Evolutionary conservation across 108 stramenopile genomes (phyloP).

Genomic region (Pseudonitzschia pungens): DNA sequence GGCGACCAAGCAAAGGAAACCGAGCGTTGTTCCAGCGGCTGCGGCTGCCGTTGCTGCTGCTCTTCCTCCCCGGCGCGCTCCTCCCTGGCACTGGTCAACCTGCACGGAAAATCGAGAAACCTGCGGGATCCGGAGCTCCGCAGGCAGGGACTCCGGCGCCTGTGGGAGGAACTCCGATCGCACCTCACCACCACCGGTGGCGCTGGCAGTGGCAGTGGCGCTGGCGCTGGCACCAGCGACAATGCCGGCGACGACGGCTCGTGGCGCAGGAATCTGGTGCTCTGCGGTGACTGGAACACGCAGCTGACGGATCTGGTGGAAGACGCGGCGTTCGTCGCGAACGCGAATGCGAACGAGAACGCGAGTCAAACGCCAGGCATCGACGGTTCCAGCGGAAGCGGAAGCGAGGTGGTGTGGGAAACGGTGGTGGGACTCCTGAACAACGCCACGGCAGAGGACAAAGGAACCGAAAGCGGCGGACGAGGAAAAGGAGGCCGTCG

Average conservation of each 20-base stretch:
- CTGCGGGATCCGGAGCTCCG: constrained; percentile 4
- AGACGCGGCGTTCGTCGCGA: too few relatives aligned
- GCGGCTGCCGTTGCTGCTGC: too few relatives aligned
- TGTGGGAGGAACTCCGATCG: background rate
- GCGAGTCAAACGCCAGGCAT: too few relatives aligned
- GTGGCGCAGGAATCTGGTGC: background rate
- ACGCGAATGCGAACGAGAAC: too few relatives aligned
- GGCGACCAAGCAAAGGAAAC: too few relatives aligned
- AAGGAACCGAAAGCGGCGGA: too few relatives aligned
- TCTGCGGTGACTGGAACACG: constrained; percentile 12
- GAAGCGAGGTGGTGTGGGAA: background rate
- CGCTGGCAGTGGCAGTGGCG: background rate
- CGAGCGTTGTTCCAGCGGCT: too few relatives aligned
- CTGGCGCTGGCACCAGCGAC: background rate
- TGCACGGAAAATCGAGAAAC: constrained; percentile 14
- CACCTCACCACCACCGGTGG: too few relatives aligned
- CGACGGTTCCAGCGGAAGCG: background rate
- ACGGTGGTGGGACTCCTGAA: background rate
- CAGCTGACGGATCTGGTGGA: constrained; percentile 7
- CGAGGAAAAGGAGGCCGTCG: too few relatives aligned
- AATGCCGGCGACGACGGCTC: background rate
- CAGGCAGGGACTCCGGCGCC: background rate
- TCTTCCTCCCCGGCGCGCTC: too few relatives aligned
- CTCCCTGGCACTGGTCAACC: background rate
- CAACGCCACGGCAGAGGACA: background rate